Evolutionary conservation across 441 rosid species (phyloP), one percentile per base, ranked within the genome.

Genomic region (Corymbia citriodora): DNA sequence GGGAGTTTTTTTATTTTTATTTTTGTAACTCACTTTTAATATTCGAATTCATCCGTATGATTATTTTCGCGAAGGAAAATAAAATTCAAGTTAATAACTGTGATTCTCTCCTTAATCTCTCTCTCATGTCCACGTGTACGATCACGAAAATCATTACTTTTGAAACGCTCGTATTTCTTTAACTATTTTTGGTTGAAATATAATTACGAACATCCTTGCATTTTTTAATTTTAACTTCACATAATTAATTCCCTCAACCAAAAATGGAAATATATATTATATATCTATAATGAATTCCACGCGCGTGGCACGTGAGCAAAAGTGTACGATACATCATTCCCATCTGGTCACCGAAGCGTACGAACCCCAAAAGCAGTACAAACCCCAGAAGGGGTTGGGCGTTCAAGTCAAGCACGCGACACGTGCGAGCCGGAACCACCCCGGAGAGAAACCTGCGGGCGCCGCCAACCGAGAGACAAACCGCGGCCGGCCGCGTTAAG

Each of bases 11-110:
- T 29, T 29, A 8, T 17, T 68, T 31, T 68, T 31, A 31, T 3
- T 68, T 31, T 68, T 19, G 4, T 10, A 5, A 8, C 23, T 31
- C 23, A 31, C 23, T 31, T 29, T 65, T 31, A 33, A 31, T 68
- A 68, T 31, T 7, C 9, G 16, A 68, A 68, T 17, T 68, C 1
- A 0, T 31, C 36, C 7, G 2, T 18, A 68, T 2, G 31, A 8
- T 68, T 68, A 68, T 29, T 29, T 59, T 9, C 6, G 6, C 45
- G 45, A 4, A 1, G 65, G 3, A 25, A 59, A 59, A 59, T 59
- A 65, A 68, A 10, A 25, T 1, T 68, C 0, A 3, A 31, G 6
- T n/a, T 68, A 15, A 68, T 29, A 65, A n/a, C 0, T 2, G 10
- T 65, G n/a, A n/a, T 19, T n/a, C 1, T n/a, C 33, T 27, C 17